Percentiles rank a stretch among this genome's conserved stretches.
Evolutionary conservation across 2,329 filamentous ascomycete species (phyloP).

Genomic region (Phialemonium atrogriseum): DNA sequence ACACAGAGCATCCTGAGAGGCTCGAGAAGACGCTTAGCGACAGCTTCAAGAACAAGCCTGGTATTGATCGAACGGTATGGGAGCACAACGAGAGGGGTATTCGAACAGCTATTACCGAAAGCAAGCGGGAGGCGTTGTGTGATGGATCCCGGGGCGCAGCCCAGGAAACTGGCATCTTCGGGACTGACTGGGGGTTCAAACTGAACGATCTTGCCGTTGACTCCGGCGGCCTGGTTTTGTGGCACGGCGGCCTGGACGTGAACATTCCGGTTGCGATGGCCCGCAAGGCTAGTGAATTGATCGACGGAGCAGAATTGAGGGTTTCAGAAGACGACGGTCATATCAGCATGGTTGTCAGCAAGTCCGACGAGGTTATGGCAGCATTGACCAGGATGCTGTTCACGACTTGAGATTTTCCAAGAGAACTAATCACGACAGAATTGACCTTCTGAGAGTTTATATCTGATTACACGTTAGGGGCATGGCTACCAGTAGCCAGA

Average conservation of each 20-base stretch:
- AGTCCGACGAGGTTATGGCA: conserved; percentile 11
- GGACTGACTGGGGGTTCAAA: conserved; percentile 13
- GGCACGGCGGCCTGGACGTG: conserved; percentile 14
- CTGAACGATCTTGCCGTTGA: conserved; percentile 13
- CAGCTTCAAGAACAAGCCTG: too few species aligned
- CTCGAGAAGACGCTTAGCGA: conserved; percentile 3
- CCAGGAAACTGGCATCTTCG: conserved; percentile 9
- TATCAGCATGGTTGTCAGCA: conserved; percentile 10
- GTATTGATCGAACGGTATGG: conserved; percentile 2
- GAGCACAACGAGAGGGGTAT: conserved; percentile 2
- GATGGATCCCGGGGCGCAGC: conserved; percentile 7
- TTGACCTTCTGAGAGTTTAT: too few species aligned
- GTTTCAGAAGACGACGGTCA: conserved; percentile 12
- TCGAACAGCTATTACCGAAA: conserved; percentile 4
- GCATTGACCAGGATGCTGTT: too few species aligned
- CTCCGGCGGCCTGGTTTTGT: conserved; percentile 11
- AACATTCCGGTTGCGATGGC: conserved; percentile 16
- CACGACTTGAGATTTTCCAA: too few species aligned
- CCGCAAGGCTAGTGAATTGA: conserved; percentile 10
- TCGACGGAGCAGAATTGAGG: conserved; percentile 10
- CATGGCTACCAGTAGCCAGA: too few species aligned
- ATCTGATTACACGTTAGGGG: too few species aligned
- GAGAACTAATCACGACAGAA: too few species aligned
- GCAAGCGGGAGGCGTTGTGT: conserved; percentile 2
- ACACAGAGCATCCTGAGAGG: conserved; percentile 3